phyloP scores from a whole-genome alignment of 2,329 filamentous ascomycete species.

The Acrodontium crateriforme region DNA sequence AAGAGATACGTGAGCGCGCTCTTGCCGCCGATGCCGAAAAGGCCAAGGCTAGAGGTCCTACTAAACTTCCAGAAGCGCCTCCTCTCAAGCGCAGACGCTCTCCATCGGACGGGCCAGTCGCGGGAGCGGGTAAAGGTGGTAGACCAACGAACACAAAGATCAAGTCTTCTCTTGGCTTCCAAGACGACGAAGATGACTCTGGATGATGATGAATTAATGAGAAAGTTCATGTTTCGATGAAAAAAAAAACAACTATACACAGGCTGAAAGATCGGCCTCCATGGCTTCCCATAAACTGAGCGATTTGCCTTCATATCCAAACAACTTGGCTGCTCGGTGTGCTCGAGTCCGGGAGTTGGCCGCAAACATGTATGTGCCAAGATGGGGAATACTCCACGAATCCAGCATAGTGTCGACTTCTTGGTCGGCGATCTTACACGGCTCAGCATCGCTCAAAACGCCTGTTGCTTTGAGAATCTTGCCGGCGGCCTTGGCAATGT shows the following conservation, averaged over 20 bases:
- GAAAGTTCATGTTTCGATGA: too few relatives aligned
- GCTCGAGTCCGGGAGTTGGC: slow-evolving; percentile 44
- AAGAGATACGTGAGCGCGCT: slow-evolving; percentile 8
- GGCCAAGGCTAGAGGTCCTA: slow-evolving; percentile 1
- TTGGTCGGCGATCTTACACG: slow-evolving; percentile 14
- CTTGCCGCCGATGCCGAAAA: slow-evolving; percentile 6
- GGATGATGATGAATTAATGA: too few relatives aligned
- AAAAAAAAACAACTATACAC: too few relatives aligned
- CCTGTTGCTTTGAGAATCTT: slow-evolving; percentile 16
- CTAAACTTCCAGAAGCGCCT: background rate
- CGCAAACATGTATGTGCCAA: slow-evolving; percentile 30
- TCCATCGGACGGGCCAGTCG: too few relatives aligned
- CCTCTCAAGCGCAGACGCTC: too few relatives aligned
- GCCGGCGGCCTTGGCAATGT: slow-evolving; percentile 15
- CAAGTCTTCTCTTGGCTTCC: too few relatives aligned
- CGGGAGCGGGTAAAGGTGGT: too few relatives aligned
- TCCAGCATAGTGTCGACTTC: slow-evolving; percentile 17
- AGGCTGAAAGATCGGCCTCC: slow-evolving; percentile 29
- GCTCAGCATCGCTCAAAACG: slow-evolving; percentile 13
- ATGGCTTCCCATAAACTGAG: slow-evolving; percentile 36
- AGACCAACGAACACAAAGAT: too few relatives aligned
- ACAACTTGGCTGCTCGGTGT: slow-evolving; percentile 37
- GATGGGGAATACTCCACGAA: slow-evolving; percentile 8
- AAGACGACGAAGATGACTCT: too few relatives aligned
- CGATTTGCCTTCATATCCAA: slow-evolving; percentile 43